These are phyloP conservation scores for Trichoderma sp. DNA, from an alignment of 2,329 filamentous ascomycete species.

Conservation along the genomic window DNA sequence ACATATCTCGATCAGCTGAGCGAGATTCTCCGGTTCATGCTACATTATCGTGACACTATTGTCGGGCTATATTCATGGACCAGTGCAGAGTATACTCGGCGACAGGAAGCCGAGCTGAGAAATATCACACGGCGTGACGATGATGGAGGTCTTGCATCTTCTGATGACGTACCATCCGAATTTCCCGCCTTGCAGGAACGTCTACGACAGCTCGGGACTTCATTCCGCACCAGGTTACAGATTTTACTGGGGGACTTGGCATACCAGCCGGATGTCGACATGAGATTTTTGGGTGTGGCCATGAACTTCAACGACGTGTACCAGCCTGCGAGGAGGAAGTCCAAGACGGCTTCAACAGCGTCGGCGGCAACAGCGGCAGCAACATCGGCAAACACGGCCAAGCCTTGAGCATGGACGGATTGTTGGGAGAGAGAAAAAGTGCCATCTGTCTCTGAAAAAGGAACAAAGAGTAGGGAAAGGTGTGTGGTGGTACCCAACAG, in stretches of 20 bases:
- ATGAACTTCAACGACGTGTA: conserved; percentile 99
- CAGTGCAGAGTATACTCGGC: conserved; percentile 87
- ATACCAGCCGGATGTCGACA: conserved; percentile 91
- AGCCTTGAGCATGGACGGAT: conserved; percentile 29
- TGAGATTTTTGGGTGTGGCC: conserved; percentile 91
- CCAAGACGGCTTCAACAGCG: conserved; percentile 40
- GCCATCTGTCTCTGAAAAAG: not conserved
- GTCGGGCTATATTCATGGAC: conserved; percentile 94
- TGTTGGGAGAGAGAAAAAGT: not conserved
- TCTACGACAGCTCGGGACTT: conserved; percentile 68
- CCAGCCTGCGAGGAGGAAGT: conserved; percentile 69
- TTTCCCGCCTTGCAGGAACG: conserved; percentile 76
- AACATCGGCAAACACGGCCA: conserved; percentile 32
- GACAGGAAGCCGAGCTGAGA: conserved; percentile 83
- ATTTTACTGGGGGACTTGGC: conserved; percentile 85
- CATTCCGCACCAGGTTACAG: conserved; percentile 78
- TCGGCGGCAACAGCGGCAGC: conserved; percentile 29
- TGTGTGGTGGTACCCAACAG: not conserved
- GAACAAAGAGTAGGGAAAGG: not conserved
- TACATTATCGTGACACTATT: conserved; percentile 88
- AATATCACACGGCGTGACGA: conserved; percentile 55
- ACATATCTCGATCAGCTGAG: conserved; percentile 89
- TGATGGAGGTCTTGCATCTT: conserved; percentile 37
- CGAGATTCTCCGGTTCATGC: conserved; percentile 90
- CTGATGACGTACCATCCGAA: conserved; percentile 61